Conservation (phyloP, 202 grass and related monocot genomes). For the Brachypodium distachyon region DNA sequence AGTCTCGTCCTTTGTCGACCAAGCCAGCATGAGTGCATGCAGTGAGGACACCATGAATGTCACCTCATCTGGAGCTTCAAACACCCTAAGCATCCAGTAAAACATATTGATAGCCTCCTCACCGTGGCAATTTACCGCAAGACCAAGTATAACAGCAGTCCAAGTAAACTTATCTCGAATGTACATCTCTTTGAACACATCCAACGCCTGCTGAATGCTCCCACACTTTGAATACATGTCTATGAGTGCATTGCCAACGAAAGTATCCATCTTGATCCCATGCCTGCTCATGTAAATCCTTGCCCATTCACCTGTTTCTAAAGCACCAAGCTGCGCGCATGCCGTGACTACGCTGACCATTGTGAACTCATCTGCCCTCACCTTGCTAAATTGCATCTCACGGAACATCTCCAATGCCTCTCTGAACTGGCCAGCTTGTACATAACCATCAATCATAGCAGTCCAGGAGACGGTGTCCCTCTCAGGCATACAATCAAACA, state of each 20-base stretch:
- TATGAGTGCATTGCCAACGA: conserved; percentile 57
- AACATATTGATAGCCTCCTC: conserved; percentile 59
- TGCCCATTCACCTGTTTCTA: conserved; percentile 67
- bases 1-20: conserved; percentile 49
- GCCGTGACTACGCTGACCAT: conserved; percentile 63
- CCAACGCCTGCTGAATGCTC: conserved; percentile 27
- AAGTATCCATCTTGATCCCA: conserved; percentile 49
- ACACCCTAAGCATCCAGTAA: conserved; percentile 41
- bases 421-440: conserved; percentile 33
- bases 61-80: conserved; percentile 51
- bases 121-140: conserved; percentile 52
- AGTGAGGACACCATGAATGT: conserved; percentile 59
- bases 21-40: conserved; percentile 68
- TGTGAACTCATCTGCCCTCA: conserved; percentile 45
- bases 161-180: conserved; percentile 51
- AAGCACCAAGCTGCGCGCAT: conserved; percentile 61
- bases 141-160: conserved; percentile 50
- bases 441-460: conserved; percentile 65
- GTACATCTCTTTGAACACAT: conserved; percentile 56
- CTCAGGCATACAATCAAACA: conserved; percentile 66
- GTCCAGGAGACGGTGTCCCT: conserved; percentile 55
- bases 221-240: conserved; percentile 83
- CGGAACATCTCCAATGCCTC: conserved; percentile 63
- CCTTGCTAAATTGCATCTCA: conserved; percentile 35
- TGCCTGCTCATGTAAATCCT: conserved; percentile 59